Percentiles rank a stretch among this genome's conserved stretches.
phyloP scores from a whole-genome alignment of 768 basidiomycete genomes.

The Tylopilus sp. region DNA sequence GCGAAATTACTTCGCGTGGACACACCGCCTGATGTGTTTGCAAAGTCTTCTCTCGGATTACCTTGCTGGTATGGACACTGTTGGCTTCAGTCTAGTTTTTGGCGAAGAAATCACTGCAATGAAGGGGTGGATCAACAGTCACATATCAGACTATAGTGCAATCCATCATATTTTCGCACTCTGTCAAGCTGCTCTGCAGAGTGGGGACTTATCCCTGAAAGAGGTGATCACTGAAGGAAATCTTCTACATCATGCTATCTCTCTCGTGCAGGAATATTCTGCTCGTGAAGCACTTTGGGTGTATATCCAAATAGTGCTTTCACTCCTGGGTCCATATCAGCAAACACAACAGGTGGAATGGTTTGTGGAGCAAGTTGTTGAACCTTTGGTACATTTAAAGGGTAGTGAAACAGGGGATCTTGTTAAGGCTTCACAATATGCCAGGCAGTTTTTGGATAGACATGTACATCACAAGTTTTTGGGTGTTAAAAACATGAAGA shows the following conservation, averaged over 20 bases:
- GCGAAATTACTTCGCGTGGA: conserved; percentile 75
- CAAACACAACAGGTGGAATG: neutral
- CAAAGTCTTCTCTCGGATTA: conserved; percentile 23
- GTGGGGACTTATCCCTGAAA: conserved; percentile 1
- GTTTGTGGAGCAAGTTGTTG: conserved; percentile 17
- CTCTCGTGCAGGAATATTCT: conserved; percentile 50
- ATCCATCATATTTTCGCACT: conserved; percentile 50
- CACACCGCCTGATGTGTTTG: conserved; percentile 54
- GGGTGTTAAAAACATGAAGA: too few species aligned
- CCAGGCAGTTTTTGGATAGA: conserved; percentile 11
- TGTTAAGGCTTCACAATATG: conserved; percentile 3
- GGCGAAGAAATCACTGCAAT: conserved; percentile 36
- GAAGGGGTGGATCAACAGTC: conserved; percentile 54
- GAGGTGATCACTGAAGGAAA: conserved; percentile 2
- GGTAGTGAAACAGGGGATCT: neutral
- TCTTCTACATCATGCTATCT: conserved; percentile 40
- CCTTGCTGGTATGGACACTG: conserved; percentile 11
- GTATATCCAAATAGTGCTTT: conserved; percentile 31
- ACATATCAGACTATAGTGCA: conserved; percentile 67
- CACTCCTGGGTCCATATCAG: neutral
- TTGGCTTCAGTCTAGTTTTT: conserved; percentile 33
- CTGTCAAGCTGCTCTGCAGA: conserved; percentile 16
- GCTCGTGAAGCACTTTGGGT: conserved; percentile 63
- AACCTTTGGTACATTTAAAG: conserved; percentile 7
- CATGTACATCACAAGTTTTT: too few species aligned